Percentiles rank a stretch among this genome's conserved stretches.
Conservation (phyloP, 352 stramenopile species). For the Phytophthora pisi region DNA sequence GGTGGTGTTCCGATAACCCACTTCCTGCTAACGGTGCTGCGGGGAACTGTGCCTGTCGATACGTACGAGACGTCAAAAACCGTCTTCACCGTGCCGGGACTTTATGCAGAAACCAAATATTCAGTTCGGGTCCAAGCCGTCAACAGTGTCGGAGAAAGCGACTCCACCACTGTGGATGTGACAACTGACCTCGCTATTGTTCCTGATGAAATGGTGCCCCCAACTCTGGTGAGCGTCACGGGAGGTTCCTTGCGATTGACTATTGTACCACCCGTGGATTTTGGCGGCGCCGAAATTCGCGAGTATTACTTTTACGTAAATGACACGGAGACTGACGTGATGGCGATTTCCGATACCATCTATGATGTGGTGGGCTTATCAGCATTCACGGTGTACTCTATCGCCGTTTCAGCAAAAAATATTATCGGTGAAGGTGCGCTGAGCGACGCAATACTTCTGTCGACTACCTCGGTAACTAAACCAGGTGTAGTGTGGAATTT, state of each 20-base stretch:
- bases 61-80: slow-evolving; percentile 26
- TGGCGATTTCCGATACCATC: slow-evolving; percentile 10
- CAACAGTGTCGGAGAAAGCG: slow-evolving; percentile 40
- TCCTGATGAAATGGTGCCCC: slow-evolving; percentile 26
- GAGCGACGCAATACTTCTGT: slow-evolving; percentile 34
- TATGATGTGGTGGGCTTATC: slow-evolving; percentile 48
- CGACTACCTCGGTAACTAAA: slow-evolving; percentile 25
- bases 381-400: slow-evolving; percentile 32
- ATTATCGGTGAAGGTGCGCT: slow-evolving; percentile 27
- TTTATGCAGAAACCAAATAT: slow-evolving; percentile 49
- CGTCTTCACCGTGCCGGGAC: slow-evolving; percentile 23
- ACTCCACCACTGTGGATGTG: neutral
- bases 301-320: slow-evolving; percentile 43
- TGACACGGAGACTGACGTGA: neutral
- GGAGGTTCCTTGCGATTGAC: slow-evolving; percentile 42
- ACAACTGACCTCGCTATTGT: slow-evolving; percentile 31
- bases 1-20: slow-evolving; percentile 37
- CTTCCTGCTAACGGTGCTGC: slow-evolving; percentile 27
- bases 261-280: slow-evolving; percentile 40
- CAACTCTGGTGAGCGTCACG: slow-evolving; percentile 30
- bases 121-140: slow-evolving; percentile 24
- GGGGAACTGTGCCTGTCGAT: slow-evolving; percentile 13
- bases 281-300: slow-evolving; percentile 41
- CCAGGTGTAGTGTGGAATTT: slow-evolving; percentile 35
- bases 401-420: slow-evolving; percentile 44